Evolutionary conservation across 805 yeast species (phyloP), one percentile per base, ranked within the genome.

Genomic region (Jamesozyma gamospora): DNA sequence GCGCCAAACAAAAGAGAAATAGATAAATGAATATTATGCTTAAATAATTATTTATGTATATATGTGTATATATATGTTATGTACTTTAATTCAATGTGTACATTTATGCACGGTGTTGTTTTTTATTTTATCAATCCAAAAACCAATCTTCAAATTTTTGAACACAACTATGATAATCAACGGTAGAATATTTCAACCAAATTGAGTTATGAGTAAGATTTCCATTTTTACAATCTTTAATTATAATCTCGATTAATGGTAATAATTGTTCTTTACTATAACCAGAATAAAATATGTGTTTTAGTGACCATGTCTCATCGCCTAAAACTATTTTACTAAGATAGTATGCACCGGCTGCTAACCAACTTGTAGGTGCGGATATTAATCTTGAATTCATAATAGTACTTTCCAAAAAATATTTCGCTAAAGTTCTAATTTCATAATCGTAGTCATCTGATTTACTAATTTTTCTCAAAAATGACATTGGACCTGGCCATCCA

Each of bases 401-500:
- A 16, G 95, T 80, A 25, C 83, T 71, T 58, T 88, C 96, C 48
- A 88, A 67, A 47, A 88, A 75, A 58, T 85, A 88, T 61, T 88
- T 88, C 31, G 96, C 94, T 47, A 88, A 67, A 0, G 95, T 85
- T 55, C 96, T 70, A 8, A 90, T 82, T 55, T 85, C 94, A 53
- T 79, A 77, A 57, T 88, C 95, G 63, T 88, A 88, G 57, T 84
- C 90, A 62, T 88, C 96, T n/a, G 96, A 96, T 64, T 87, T 88
- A 42, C 92, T 80, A 2, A 90, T 81, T 51, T 95, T 75, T 58
- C 96, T 75, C 49, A 88, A 67, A 56, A 87, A 88, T 31, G 94
- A 81, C 95, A 88, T 86, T 39, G 96, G 96, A 11, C 96, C 96
- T 2, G 96, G 96, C 86, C 87, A 87, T 17, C 95, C 95, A 74